Evolutionary conservation across 129 eudicot genomes (phyloP).

Genomic region (carrot (Daucus carota)): DNA sequence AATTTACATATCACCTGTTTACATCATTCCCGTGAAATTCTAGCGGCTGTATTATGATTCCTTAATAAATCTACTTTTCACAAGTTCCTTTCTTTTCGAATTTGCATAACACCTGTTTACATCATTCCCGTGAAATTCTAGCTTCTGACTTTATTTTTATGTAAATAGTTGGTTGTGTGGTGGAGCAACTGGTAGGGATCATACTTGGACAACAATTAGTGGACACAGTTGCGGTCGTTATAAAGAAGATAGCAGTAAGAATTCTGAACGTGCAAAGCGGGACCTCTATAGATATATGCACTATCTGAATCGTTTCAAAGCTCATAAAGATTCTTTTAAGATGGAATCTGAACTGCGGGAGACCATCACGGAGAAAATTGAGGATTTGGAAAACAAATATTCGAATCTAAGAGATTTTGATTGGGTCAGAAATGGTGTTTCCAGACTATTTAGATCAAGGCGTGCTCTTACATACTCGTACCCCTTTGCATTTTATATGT

Average conservation of each 20-base stretch:
- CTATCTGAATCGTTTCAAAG: slow-evolving; percentile 68
- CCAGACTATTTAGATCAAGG: slow-evolving; percentile 75
- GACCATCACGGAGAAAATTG: slow-evolving; percentile 34
- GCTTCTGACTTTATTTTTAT: slow-evolving; percentile 18
- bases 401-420: slow-evolving; percentile 40
- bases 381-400: slow-evolving; percentile 30
- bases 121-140: not conserved
- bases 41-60: not conserved
- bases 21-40: not conserved
- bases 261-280: slow-evolving; percentile 79
- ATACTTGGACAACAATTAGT: slow-evolving; percentile 71
- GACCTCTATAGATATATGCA: slow-evolving; percentile 87
- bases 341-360: slow-evolving; percentile 42
- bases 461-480: slow-evolving; percentile 83
- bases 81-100: too few species aligned
- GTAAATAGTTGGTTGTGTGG: slow-evolving; percentile 91
- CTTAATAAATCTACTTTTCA: not conserved
- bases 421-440: slow-evolving; percentile 70
- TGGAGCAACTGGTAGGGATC: slow-evolving; percentile 92
- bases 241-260: slow-evolving; percentile 60
- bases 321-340: slow-evolving; percentile 48
- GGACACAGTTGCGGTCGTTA: slow-evolving; percentile 97
- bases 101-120: too few species aligned
- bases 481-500: slow-evolving; percentile 93
- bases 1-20: not conserved